Evolutionary conservation across 495 filamentous ascomycete species (phyloP).

Genomic region (Cudoniella acicularis): DNA sequence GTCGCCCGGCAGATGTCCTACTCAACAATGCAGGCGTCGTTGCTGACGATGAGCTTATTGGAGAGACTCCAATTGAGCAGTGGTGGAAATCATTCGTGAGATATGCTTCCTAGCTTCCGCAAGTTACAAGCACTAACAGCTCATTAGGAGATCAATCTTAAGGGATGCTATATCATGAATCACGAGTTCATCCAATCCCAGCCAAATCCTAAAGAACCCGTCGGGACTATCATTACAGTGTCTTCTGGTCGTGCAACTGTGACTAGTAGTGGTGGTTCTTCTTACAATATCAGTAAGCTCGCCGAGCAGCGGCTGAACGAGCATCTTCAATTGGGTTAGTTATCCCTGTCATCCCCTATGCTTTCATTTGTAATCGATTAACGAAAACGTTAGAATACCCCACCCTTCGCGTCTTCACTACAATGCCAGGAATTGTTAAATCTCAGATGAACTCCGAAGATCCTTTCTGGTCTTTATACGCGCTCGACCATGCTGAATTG

Average conservation of each 20-base stretch:
- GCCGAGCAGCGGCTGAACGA: conserved; percentile 32
- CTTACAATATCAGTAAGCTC: conserved; percentile 36
- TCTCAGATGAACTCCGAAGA: conserved; percentile 24
- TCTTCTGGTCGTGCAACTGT: conserved; percentile 15
- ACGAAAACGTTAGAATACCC: conserved; percentile 13
- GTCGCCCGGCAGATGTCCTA: conserved; percentile 35
- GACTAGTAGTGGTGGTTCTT: conserved; percentile 27
- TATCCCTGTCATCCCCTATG: not conserved
- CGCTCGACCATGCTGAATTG: conserved; percentile 34
- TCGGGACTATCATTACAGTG: conserved; percentile 28
- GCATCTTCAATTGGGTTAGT: conserved; percentile 29
- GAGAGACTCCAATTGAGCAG: not conserved
- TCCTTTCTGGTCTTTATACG: conserved; percentile 26
- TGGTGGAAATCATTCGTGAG: conserved; percentile 5
- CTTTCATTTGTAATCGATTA: too few species aligned
- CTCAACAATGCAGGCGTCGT: conserved; percentile 36
- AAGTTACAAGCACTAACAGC: not conserved
- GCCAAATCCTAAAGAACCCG: conserved; percentile 19
- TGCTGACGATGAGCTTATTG: not conserved
- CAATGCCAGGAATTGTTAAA: conserved; percentile 39
- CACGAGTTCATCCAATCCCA: conserved; percentile 34
- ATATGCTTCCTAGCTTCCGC: not conserved
- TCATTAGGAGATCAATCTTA: conserved; percentile 33
- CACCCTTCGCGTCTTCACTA: conserved; percentile 32
- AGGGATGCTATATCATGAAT: conserved; percentile 33